Percentiles rank a stretch among this genome's conserved stretches.
Evolutionary conservation across 306 rosid genomes (phyloP).

Genomic region (Adenanthera pavonina): DNA sequence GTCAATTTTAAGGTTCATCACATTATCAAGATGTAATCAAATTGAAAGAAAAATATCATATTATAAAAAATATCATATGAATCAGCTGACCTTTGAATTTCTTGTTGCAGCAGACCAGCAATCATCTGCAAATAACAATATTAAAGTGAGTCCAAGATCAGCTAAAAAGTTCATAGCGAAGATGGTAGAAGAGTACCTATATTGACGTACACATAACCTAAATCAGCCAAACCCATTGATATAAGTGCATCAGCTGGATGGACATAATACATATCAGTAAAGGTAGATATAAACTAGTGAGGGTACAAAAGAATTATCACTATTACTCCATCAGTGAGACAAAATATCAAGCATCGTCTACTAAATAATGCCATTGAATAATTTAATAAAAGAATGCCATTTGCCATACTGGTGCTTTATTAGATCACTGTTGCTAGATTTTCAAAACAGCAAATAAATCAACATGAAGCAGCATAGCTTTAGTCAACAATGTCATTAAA

Average conservation of each 20-base stretch:
- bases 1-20: slow-evolving; percentile 21
- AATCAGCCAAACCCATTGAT: slow-evolving; percentile 85
- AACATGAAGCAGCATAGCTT: background rate
- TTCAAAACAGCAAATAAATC: background rate
- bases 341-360: slow-evolving; percentile 10
- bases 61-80: background rate
- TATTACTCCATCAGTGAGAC: slow-evolving; percentile 16
- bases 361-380: background rate
- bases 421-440: background rate
- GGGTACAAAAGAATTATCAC: background rate
- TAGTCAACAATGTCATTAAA: background rate
- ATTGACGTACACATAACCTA: slow-evolving; percentile 81
- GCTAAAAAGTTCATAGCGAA: slow-evolving; percentile 26
- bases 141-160: slow-evolving; percentile 28
- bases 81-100: slow-evolving; percentile 61
- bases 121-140: slow-evolving; percentile 74
- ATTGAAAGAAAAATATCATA: slow-evolving; percentile 24
- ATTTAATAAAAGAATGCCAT: background rate
- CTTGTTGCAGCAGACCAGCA: slow-evolving; percentile 75
- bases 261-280: slow-evolving; percentile 40
- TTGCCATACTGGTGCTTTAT: too few relatives aligned
- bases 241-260: slow-evolving; percentile 91
- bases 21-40: slow-evolving; percentile 14
- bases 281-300: slow-evolving; percentile 11
- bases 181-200: slow-evolving; percentile 65